Evolutionary conservation across 768 basidiomycete species (phyloP).

Genomic region (Galerina marginata): DNA sequence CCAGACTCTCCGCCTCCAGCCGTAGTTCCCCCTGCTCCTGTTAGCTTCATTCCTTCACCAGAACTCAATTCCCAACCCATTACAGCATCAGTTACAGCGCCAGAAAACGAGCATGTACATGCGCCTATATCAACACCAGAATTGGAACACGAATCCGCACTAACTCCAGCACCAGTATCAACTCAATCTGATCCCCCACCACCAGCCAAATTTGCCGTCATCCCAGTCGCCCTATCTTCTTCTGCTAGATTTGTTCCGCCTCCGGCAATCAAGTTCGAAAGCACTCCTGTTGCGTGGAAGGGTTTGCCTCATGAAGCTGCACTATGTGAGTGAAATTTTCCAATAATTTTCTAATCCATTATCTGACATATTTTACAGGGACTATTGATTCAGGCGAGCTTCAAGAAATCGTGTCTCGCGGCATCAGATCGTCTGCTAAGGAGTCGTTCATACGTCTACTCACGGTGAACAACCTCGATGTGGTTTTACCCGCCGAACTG

Average conservation of each 20-base stretch:
- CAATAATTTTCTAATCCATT: too few species aligned
- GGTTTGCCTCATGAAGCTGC: constrained; percentile 74
- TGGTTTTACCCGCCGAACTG: constrained; percentile 60
- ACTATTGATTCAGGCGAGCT: constrained; percentile 66
- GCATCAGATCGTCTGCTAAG: constrained; percentile 69
- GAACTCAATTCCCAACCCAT: neutral
- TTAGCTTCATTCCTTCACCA: neutral
- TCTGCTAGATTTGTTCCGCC: constrained; percentile 50
- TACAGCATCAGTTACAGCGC: too few species aligned
- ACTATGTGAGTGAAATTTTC: constrained; percentile 43
- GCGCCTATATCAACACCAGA: neutral
- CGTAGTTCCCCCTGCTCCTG: neutral
- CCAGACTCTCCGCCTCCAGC: neutral
- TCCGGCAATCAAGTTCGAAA: constrained; percentile 60
- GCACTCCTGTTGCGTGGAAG: constrained; percentile 64
- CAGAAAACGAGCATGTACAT: too few species aligned
- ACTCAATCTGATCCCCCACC: neutral
- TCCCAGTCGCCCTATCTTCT: constrained; percentile 1
- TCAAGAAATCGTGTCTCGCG: constrained; percentile 73
- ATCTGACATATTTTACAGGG: constrained; percentile 38
- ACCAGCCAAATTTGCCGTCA: neutral
- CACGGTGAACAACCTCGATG: constrained; percentile 64
- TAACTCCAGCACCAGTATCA: neutral
- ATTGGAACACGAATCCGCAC: neutral
- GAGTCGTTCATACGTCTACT: constrained; percentile 77